A percentile compares a stretch with the other conserved stretches of the same genome.
phyloP scores from a whole-genome alignment of 371 early-diverging fungal genomes.

The Mortierella sp. region DNA sequence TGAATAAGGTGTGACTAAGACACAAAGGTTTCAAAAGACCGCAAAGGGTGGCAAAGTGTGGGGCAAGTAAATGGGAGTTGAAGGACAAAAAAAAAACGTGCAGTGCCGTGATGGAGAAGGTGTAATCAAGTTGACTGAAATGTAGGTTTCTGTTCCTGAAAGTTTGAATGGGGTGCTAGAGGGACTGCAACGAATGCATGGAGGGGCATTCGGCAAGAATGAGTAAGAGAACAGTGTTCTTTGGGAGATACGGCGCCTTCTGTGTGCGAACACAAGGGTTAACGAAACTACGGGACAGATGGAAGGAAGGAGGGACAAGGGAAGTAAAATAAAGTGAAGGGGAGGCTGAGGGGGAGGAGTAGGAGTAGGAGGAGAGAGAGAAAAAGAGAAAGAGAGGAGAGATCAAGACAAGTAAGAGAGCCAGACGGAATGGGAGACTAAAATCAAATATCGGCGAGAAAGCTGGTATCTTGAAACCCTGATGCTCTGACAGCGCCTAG shows the following conservation, averaged over 20 bases:
- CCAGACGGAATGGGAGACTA: not conserved
- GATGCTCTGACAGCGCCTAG: not conserved
- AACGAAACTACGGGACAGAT: conserved; percentile 1
- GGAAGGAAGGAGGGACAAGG: conserved; percentile 13
- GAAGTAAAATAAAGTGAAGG: not conserved
- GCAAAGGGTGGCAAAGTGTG: not conserved
- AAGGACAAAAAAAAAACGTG: not conserved
- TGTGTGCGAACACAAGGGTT: not conserved
- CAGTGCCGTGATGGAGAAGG: not conserved
- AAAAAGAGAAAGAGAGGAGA: conserved; percentile 12
- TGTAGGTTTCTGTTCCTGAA: not conserved
- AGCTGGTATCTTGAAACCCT: conserved; percentile 4
- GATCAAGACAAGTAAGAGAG: not conserved
- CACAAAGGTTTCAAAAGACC: not conserved
- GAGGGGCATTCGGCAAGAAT: not conserved
- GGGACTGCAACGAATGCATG: not conserved
- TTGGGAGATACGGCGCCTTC: not conserved
- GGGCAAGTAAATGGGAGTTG: not conserved
- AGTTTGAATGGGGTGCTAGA: not conserved
- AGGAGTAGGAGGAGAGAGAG: conserved; percentile 3
- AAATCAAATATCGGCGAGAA: not conserved
- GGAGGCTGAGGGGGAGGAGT: not conserved
- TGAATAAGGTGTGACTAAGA: conserved; percentile 18
- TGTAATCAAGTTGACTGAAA: not conserved
- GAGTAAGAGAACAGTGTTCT: not conserved